A percentile compares a stretch with the other conserved stretches of the same genome.
phyloP scores from a whole-genome alignment of 805 yeast species.

The Ogataea kodamae region DNA sequence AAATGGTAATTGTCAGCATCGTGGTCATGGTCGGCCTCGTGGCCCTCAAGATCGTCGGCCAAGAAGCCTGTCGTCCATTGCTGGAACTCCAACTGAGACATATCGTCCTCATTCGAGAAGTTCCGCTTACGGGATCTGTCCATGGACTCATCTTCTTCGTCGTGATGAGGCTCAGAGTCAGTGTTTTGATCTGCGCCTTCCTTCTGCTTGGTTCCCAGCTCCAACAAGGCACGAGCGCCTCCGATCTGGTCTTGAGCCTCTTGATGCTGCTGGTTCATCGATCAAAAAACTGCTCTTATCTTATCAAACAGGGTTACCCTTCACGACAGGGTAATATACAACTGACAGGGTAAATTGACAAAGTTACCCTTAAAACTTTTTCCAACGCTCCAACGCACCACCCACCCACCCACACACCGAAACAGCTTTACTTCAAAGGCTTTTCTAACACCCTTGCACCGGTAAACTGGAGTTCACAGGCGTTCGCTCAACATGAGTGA shows the following conservation, averaged over 20 bases:
- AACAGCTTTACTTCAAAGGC: no score
- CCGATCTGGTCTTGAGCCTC: slow-evolving; percentile 23
- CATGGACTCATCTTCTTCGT: slow-evolving; percentile 72
- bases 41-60: slow-evolving; percentile 38
- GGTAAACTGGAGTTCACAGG: no score
- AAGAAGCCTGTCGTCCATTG: slow-evolving; percentile 52
- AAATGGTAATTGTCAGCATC: slow-evolving; percentile 15
- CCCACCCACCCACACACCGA: no score
- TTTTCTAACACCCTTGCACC: slow-evolving; percentile 5
- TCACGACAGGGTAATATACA: slow-evolving; percentile 14
- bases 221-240: slow-evolving; percentile 30
- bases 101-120: slow-evolving; percentile 39
- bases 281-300: slow-evolving; percentile 7
- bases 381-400: not conserved
- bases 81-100: slow-evolving; percentile 46
- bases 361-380: slow-evolving; percentile 2
- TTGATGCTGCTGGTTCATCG: slow-evolving; percentile 10
- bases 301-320: slow-evolving; percentile 13
- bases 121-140: slow-evolving; percentile 33
- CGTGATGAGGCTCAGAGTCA: slow-evolving; percentile 28
- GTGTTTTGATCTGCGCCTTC: slow-evolving; percentile 15
- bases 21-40: slow-evolving; percentile 16
- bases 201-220: slow-evolving; percentile 23
- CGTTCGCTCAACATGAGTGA: no score
- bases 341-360: slow-evolving; percentile 9